Evolutionary conservation across 306 rosid genomes (phyloP), one percentile per base, ranked within the genome.

Genomic region (Pachyrhizus erosus): DNA sequence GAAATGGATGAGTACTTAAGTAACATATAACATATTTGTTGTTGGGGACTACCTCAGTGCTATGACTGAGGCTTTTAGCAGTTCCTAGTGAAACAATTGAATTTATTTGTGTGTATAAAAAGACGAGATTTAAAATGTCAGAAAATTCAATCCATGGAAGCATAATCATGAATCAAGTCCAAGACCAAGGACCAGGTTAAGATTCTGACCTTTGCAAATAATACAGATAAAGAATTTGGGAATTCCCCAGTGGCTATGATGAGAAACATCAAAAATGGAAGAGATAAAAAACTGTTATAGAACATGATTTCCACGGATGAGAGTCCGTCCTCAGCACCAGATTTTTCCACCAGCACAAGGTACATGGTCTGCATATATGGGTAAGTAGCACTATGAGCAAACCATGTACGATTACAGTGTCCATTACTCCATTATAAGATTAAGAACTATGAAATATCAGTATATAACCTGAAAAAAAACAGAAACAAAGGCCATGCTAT

Each of bases 271-370:
- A 96, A 87, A 89, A 93, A 92, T 26, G 98, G 99, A 91, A 96
- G 91, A 70, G 97, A 96, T 76, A 96, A 84, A 87, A 93, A 88
- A 70, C 99, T 93, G 91, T 96, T 92, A 61, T 93, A 96, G 84
- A 93, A 93, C 99, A 96, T 92, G 80, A 96, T 93, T 87, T 96
- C 99, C 68, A 93, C 60, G 1, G 99, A 96, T 14, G 97, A 89
- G 74, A 93, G 94, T 81, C 98, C 97, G 69, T 92, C 90, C 88
- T 96, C 99, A 58, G 94, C 99, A 49, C 99, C 98, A 31, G 99
- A 96, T 84, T 85, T 93, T 89, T 96, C 97, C 84, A 96, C 98
- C 85, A 96, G 84, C 69, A 93, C 92, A 70, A 96, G 96, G 91
- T 92, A 96, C 99, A 96, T 96, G 83, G 98, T 96, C 99, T 93